Conservation (phyloP, 2,329 filamentous ascomycete genomes). For the Exophiala mesophila region DNA sequence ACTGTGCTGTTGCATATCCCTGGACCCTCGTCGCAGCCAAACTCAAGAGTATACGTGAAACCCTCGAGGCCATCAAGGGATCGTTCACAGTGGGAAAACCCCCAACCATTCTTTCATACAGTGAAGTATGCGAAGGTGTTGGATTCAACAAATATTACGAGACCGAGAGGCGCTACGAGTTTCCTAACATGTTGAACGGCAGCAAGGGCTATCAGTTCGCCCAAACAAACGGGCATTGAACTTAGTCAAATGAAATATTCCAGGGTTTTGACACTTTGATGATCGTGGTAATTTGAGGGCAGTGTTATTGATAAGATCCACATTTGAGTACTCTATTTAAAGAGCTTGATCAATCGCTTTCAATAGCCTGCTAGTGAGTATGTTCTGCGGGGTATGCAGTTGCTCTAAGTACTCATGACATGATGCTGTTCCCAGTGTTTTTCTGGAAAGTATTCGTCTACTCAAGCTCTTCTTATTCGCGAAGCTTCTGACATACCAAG, state of each 20-base stretch:
- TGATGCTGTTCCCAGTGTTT: no score
- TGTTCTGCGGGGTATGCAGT: no score
- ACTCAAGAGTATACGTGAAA: constrained; percentile 37
- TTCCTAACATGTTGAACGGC: constrained; percentile 1
- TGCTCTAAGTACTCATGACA: no score
- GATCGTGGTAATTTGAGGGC: no score
- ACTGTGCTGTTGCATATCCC: constrained; percentile 41
- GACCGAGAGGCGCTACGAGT: constrained; percentile 3
- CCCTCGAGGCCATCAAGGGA: constrained; percentile 38
- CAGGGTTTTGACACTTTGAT: no score
- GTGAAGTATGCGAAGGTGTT: constrained; percentile 43
- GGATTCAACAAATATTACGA: constrained; percentile 44
- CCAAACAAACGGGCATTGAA: background rate
- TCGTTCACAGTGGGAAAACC: constrained; percentile 41
- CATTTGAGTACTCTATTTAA: no score
- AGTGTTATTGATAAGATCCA: no score
- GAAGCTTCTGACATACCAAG: no score
- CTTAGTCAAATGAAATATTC: background rate
- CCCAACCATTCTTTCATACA: constrained; percentile 41
- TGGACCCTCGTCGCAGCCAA: constrained; percentile 44
- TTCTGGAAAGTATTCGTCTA: no score
- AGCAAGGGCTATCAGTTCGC: constrained; percentile 1
- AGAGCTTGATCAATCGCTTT: no score
- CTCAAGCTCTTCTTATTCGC: no score
- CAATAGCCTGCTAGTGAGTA: no score